phyloP scores from a whole-genome alignment of 495 filamentous ascomycete species.

The Penicillium robsamsonii region DNA sequence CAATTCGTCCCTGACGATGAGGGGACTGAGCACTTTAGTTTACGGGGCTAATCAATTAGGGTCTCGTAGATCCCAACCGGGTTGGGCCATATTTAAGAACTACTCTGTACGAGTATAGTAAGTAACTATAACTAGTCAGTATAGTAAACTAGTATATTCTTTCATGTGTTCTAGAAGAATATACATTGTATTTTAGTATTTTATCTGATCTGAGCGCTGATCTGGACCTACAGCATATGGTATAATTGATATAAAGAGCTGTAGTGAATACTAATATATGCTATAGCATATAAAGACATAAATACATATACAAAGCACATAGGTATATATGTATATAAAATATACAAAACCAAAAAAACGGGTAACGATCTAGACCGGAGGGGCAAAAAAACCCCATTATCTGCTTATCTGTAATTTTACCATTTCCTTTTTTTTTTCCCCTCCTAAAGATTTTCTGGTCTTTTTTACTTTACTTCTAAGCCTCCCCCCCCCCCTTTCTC shows the following conservation, averaged over 20 bases:
- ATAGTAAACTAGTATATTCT: neutral
- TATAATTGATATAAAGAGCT: too few relatives aligned
- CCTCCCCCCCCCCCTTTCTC: conserved; percentile 23
- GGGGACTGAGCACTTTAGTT: conserved; percentile 11
- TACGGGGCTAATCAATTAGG: conserved; percentile 2
- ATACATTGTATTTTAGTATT: neutral
- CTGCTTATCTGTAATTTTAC: conserved; percentile 13
- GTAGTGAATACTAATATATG: too few relatives aligned
- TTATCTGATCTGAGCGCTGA: neutral
- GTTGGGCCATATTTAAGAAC: neutral
- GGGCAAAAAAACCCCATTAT: conserved; percentile 8
- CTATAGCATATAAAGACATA: neutral
- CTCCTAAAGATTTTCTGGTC: conserved; percentile 24
- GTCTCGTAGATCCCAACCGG: conserved; percentile 5
- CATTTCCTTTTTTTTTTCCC: conserved; percentile 29
- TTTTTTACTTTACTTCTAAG: conserved; percentile 26
- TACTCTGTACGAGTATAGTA: neutral
- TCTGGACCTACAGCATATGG: too few relatives aligned
- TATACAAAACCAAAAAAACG: neutral
- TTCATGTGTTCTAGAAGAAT: neutral
- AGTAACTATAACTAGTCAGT: neutral
- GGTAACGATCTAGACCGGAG: conserved; percentile 5
- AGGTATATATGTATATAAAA: neutral
- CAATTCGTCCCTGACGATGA: conserved; percentile 9
- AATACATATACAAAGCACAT: neutral